A percentile compares a stretch with the other conserved stretches of the same genome.
Evolutionary conservation across 1,284 basidiomycete genomes (phyloP).

Genomic region (Sporisorium graminicola): DNA sequence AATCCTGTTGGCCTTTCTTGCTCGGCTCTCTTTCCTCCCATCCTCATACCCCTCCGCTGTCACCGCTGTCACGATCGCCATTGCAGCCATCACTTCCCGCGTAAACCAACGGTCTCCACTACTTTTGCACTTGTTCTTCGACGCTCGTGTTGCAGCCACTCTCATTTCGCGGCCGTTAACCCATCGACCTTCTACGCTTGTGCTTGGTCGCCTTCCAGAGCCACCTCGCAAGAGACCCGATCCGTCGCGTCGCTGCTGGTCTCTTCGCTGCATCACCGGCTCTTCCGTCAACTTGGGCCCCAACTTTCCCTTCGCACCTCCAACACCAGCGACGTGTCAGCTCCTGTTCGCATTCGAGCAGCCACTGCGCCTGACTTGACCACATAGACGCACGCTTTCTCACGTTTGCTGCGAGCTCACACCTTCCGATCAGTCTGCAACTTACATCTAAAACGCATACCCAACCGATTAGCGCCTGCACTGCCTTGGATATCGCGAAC

Average conservation of each 20-base stretch:
- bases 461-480: background rate
- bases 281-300: background rate
- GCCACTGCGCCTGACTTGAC: background rate
- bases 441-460: background rate
- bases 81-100: background rate
- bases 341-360: background rate
- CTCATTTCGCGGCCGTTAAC: background rate
- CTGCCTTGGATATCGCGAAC: background rate
- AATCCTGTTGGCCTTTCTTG: background rate
- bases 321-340: background rate
- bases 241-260: background rate
- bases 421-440: background rate
- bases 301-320: background rate
- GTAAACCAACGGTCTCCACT: background rate
- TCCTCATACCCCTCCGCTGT: background rate
- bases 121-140: background rate
- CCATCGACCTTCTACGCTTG: background rate
- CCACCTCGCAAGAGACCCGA: background rate
- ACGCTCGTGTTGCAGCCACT: background rate
- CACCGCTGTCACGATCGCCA: background rate
- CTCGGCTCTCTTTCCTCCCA: background rate
- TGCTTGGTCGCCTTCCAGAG: background rate
- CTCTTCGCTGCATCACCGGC: background rate
- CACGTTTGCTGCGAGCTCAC: background rate
- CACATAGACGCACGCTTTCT: background rate